A percentile compares a stretch with the other conserved stretches of the same genome.
Conservation (phyloP, 768 basidiomycete genomes). For the Termitomyces sp. region DNA sequence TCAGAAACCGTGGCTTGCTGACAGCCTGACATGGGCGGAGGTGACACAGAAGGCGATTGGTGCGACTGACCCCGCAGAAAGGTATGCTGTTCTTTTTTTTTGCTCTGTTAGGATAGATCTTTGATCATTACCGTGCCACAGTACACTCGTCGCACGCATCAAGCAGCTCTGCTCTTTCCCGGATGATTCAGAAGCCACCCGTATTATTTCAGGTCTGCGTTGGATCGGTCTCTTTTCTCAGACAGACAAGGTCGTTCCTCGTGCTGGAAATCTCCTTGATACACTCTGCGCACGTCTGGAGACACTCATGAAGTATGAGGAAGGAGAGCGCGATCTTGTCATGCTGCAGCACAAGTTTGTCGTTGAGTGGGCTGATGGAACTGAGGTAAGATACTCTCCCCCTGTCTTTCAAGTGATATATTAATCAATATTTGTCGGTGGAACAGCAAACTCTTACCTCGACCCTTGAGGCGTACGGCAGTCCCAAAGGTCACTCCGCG, state of each 20-base stretch:
- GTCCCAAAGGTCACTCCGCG: conserved; percentile 71
- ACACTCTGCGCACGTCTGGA: conserved; percentile 91
- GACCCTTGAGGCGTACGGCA: conserved; percentile 86
- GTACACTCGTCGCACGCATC: conserved; percentile 68
- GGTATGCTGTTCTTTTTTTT: conserved; percentile 32
- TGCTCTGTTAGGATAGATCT: background rate
- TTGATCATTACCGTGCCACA: conserved; percentile 19
- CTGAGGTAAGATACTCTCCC: conserved; percentile 36
- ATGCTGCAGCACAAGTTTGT: conserved; percentile 99
- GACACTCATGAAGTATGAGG: conserved; percentile 85
- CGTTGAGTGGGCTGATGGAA: conserved; percentile 84
- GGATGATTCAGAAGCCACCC: conserved; percentile 55
- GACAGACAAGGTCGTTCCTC: conserved; percentile 46
- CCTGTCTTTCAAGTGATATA: background rate
- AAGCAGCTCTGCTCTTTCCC: conserved; percentile 71
- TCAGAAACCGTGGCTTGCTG: conserved; percentile 72
- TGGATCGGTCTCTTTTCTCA: conserved; percentile 92
- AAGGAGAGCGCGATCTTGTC: conserved; percentile 90
- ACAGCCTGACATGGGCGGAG: conserved; percentile 77
- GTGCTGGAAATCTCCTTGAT: conserved; percentile 79
- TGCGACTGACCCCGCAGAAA: conserved; percentile 62
- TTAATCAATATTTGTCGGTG: background rate
- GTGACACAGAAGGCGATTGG: conserved; percentile 71
- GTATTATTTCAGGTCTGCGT: conserved; percentile 84
- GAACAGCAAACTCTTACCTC: conserved; percentile 79